Evolutionary conservation across 371 early-diverging fungal species (phyloP).

Genomic region (Apophysomyces sp.): DNA sequence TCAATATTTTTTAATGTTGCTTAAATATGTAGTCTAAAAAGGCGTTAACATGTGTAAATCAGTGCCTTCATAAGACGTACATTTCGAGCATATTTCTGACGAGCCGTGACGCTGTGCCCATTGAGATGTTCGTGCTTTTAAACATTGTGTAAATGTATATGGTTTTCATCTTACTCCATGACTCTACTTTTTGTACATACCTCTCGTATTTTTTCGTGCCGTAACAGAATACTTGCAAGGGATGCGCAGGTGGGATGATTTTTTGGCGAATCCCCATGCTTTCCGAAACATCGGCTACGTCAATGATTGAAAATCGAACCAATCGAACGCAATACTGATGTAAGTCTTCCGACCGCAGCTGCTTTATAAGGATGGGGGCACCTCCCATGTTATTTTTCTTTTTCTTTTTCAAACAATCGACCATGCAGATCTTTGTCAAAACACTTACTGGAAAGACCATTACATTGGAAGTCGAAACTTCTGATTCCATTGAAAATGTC

Average conservation of each 20-base stretch:
- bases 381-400: background rate
- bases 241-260: background rate
- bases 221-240: too few species aligned
- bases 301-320: background rate
- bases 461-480: slow-evolving; percentile 87
- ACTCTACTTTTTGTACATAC: too few species aligned
- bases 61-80: too few species aligned
- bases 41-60: too few species aligned
- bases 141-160: too few species aligned
- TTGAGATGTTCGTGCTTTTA: too few species aligned
- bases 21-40: too few species aligned
- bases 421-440: slow-evolving; percentile 68
- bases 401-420: background rate
- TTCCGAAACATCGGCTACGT: background rate
- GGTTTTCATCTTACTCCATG: too few species aligned
- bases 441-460: slow-evolving; percentile 94
- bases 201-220: too few species aligned
- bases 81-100: too few species aligned
- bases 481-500: slow-evolving; percentile 88
- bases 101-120: too few species aligned
- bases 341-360: background rate
- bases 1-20: too few species aligned
- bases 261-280: background rate
- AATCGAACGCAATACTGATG: background rate
- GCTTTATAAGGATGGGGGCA: background rate